phyloP scores from a whole-genome alignment of 1,139 yeast species.

The Magnusiomyces magnusii region DNA sequence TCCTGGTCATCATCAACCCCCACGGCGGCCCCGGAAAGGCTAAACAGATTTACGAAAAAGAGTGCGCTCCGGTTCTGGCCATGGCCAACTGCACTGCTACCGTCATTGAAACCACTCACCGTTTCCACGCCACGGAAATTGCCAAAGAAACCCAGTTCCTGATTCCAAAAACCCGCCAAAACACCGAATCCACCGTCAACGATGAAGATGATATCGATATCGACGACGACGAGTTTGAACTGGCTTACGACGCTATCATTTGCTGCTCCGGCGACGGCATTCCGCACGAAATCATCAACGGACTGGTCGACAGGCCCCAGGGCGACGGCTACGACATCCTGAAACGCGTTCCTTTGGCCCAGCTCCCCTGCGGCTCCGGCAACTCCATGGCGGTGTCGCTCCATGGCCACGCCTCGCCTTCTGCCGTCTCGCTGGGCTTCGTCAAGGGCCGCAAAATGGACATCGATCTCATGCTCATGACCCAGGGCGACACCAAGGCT shows the following conservation, averaged over 20 bases:
- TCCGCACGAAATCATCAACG: conserved; percentile 91
- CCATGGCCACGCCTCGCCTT: conserved; percentile 63
- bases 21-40: conserved; percentile 88
- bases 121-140: conserved; percentile 67
- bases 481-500: conserved; percentile 36
- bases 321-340: conserved; percentile 48
- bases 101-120: conserved; percentile 54
- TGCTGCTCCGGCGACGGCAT: conserved; percentile 98
- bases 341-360: conserved; percentile 61
- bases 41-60: conserved; percentile 43
- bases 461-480: conserved; percentile 76
- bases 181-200: background rate
- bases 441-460: conserved; percentile 60
- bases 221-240: background rate
- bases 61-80: conserved; percentile 60
- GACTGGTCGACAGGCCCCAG: conserved; percentile 56
- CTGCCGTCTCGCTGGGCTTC: conserved; percentile 59
- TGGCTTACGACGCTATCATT: conserved; percentile 62
- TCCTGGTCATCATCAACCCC: conserved; percentile 72
- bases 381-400: conserved; percentile 84
- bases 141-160: conserved; percentile 45
- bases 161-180: background rate
- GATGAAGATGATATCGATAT: background rate
- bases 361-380: conserved; percentile 93
- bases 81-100: conserved; percentile 60